Conservation (phyloP, 108 stramenopile genomes). For the Bacterosira constricta region DNA sequence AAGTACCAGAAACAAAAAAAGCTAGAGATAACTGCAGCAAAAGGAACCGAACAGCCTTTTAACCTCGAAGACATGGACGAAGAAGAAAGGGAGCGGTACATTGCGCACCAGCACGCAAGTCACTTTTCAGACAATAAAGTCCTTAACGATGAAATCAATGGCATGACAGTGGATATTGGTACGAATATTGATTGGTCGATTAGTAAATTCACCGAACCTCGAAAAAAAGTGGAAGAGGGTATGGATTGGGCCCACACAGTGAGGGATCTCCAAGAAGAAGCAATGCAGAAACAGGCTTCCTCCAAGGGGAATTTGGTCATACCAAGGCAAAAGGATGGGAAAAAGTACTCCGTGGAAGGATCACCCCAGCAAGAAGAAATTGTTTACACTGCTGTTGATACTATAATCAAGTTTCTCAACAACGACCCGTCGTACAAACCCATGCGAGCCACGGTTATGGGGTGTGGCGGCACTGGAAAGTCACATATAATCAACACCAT, state of each 20-base stretch:
- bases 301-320: neutral
- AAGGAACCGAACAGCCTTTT: too few species aligned
- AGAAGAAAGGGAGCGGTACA: neutral
- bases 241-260: neutral
- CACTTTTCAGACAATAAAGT: neutral
- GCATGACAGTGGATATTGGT: neutral
- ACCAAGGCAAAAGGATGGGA: neutral
- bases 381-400: neutral
- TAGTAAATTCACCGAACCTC: neutral
- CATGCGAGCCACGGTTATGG: neutral
- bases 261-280: neutral
- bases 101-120: neutral
- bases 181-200: neutral
- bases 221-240: neutral
- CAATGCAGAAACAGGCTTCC: neutral
- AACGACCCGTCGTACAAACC: neutral
- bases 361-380: neutral
- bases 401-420: neutral
- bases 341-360: neutral
- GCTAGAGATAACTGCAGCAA: neutral
- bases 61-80: too few species aligned
- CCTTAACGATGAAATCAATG: neutral
- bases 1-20: neutral
- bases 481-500: neutral
- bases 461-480: neutral